Base-by-base conservation (phyloP, 768 basidiomycete genomes). In the Omphalotus guepiniiformis region DNA sequence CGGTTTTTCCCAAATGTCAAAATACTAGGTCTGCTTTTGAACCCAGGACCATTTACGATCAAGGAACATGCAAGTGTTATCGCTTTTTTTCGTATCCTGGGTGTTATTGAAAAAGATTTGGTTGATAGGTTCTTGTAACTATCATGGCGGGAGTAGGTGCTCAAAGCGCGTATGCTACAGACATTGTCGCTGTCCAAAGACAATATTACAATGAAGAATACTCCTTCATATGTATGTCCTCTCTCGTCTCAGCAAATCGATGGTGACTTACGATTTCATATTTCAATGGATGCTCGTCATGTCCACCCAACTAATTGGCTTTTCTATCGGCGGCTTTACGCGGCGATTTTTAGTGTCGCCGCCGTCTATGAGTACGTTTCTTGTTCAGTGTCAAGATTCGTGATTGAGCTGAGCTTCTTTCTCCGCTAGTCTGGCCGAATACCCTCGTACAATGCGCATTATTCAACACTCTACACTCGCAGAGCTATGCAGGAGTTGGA, bases 391-490 rank as follows among this genome's bases (percentile, higher is more conserved):
- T 15, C 16, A 12, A 23, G 15, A 15, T 26, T 52, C 18, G 21
- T 25, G 34, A 12, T 26, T 39, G 13, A 23, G 23, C 39, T 26
- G 16, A 39, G 22, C 25, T 36, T 12, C 56, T n/a, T 27, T 42
- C 68, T 1, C 74, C 67, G 26, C 73, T 75, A 78, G 78, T 88
- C 55, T 88, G 86, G 85, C 86, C 86, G 0, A 64, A 71, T 9
- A 82, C 83, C 38, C 74, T 88, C 16, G 83, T 86, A 26, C 78
- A 76, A 19, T 87, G 85, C 54, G 83, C 86, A 2, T 59, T 75
- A 2, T 87, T 89, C 66, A 89, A 89, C 55, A 88, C 87, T 1
- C 70, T 89, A 0, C 86, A 89, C 64, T 80, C 81, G 0, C 76
- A 81, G 44, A 66, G 74, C 46, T 85, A 85, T 53, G 71, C 79